Percentiles rank a stretch among this genome's conserved stretches.
These are phyloP conservation scores for Elaeis oleifera DNA, from an alignment of 202 grass and related monocot species.

Conservation along the genomic window DNA sequence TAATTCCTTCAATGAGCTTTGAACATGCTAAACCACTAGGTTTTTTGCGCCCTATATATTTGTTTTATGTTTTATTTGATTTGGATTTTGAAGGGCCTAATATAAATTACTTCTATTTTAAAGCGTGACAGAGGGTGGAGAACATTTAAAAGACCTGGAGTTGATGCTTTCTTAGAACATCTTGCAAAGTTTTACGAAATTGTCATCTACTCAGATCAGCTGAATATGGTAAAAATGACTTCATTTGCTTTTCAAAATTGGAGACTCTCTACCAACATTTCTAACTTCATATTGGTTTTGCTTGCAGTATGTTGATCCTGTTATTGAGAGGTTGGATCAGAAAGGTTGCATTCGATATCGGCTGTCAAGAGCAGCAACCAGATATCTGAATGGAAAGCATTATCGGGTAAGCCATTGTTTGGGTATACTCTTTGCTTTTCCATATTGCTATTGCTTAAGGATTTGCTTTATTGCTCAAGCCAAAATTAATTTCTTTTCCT, in stretches of 20 bases:
- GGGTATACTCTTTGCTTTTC: slow-evolving; percentile 7
- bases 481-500: too few species aligned
- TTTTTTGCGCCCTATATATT: too few species aligned
- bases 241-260: slow-evolving; percentile 2
- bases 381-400: slow-evolving; percentile 88
- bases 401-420: slow-evolving; percentile 56
- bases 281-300: slow-evolving; percentile 27
- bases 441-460: not conserved
- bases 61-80: too few species aligned
- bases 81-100: too few species aligned
- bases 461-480: too few species aligned
- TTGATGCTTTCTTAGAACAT: slow-evolving; percentile 94
- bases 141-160: slow-evolving; percentile 96
- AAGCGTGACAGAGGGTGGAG: slow-evolving; percentile 98
- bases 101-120: slow-evolving; percentile 12
- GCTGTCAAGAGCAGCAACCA: slow-evolving; percentile 86
- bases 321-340: slow-evolving; percentile 88
- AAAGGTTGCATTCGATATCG: slow-evolving; percentile 72
- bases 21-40: too few species aligned
- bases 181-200: slow-evolving; percentile 94
- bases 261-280: not conserved
- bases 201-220: slow-evolving; percentile 97
- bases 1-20: too few species aligned
- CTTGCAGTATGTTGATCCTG: slow-evolving; percentile 93
- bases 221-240: slow-evolving; percentile 61